These are phyloP conservation scores for Zygoascus sp. DNA, from an alignment of 1,139 yeast species.

Conservation along the genomic window DNA sequence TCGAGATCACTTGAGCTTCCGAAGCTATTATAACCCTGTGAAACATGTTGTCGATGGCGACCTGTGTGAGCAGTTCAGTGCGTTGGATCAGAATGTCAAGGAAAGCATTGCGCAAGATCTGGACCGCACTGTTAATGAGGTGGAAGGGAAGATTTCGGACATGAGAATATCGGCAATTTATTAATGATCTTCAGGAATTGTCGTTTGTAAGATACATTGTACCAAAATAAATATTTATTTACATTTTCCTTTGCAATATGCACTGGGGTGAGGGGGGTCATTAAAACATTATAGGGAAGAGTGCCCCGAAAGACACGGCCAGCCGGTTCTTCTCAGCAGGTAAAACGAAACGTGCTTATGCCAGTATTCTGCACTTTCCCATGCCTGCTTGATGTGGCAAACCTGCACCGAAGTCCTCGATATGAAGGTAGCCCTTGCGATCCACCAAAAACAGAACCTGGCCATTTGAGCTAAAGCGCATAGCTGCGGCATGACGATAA, in stretches of 20 bases:
- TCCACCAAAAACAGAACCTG: slow-evolving; percentile 73
- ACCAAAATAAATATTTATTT: neutral
- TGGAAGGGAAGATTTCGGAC: slow-evolving; percentile 58
- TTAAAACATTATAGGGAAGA: neutral
- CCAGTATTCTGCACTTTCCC: slow-evolving; percentile 50
- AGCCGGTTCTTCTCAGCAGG: neutral
- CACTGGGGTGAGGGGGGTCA: no score
- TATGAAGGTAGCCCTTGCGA: slow-evolving; percentile 69
- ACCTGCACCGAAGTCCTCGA: slow-evolving; percentile 87
- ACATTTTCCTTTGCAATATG: slow-evolving; percentile 1
- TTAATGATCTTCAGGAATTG: slow-evolving; percentile 13
- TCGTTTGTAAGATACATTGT: neutral
- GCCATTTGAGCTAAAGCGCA: slow-evolving; percentile 74
- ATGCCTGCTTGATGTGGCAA: slow-evolving; percentile 75
- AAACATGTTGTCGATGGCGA: slow-evolving; percentile 86
- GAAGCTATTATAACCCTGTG: slow-evolving; percentile 77
- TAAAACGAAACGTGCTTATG: slow-evolving; percentile 17
- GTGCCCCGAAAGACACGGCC: neutral
- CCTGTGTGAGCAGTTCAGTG: slow-evolving; percentile 55
- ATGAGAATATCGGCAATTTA: slow-evolving; percentile 48
- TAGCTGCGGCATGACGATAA: slow-evolving; percentile 60
- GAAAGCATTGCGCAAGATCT: slow-evolving; percentile 48
- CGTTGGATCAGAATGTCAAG: slow-evolving; percentile 41
- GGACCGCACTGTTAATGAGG: slow-evolving; percentile 54
- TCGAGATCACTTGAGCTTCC: slow-evolving; percentile 60